Conservation (phyloP, 352 stramenopile species). For the Pythium phragmitis region DNA sequence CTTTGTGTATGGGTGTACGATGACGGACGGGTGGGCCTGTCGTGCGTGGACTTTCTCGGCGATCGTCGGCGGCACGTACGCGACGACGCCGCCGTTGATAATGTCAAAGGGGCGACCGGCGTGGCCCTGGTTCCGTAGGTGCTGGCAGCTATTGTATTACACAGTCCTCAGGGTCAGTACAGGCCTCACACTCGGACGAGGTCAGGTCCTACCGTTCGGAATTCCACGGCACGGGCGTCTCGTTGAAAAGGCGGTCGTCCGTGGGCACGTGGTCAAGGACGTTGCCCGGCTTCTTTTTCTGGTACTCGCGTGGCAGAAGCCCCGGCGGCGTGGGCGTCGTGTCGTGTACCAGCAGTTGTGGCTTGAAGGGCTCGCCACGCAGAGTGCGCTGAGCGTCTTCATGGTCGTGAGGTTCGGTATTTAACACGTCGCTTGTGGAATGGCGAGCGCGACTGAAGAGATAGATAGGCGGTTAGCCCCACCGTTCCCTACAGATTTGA, state of each 20-base stretch:
- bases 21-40: slow-evolving; percentile 67
- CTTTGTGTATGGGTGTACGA: slow-evolving; percentile 58
- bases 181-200: background rate
- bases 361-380: slow-evolving; percentile 45
- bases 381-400: background rate
- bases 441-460: slow-evolving; percentile 41
- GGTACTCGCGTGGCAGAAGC: slow-evolving; percentile 44
- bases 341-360: slow-evolving; percentile 47
- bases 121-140: slow-evolving; percentile 70
- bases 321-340: slow-evolving; percentile 23
- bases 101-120: slow-evolving; percentile 64
- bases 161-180: too few relatives aligned
- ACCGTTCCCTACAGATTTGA: background rate
- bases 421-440: slow-evolving; percentile 54
- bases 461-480: background rate
- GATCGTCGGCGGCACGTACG: slow-evolving; percentile 62
- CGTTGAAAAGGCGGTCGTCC: slow-evolving; percentile 71
- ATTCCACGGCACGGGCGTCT: slow-evolving; percentile 53
- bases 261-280: slow-evolving; percentile 38
- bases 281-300: slow-evolving; percentile 47
- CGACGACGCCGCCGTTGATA: slow-evolving; percentile 55
- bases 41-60: slow-evolving; percentile 61
- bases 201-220: slow-evolving; percentile 38
- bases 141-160: slow-evolving; percentile 23
- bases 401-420: slow-evolving; percentile 25